A percentile compares a stretch with the other conserved stretches of the same genome.
Conservation (phyloP, 148 eudicot species). For the Mesembryanthemum crystallinum region DNA sequence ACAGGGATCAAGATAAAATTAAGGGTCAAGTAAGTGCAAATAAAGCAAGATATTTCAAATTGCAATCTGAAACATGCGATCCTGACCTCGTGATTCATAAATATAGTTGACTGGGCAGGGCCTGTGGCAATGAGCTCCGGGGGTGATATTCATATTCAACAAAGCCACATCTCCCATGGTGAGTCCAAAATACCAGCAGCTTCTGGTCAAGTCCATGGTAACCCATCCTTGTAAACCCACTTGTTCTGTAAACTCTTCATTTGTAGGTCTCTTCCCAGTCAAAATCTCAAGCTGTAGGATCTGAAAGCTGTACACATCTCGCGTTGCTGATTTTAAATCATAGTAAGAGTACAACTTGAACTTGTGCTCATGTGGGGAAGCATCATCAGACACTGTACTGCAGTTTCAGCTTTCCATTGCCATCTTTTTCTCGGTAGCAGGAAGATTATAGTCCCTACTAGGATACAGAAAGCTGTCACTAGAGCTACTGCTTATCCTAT, state of each 20-base stretch:
- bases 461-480: constrained; percentile 7
- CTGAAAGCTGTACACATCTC: constrained; percentile 33
- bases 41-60: too few relatives aligned
- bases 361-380: background rate
- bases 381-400: background rate
- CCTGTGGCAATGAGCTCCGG: background rate
- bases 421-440: background rate
- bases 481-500: constrained; percentile 14
- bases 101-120: background rate
- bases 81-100: too few relatives aligned
- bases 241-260: constrained; percentile 11
- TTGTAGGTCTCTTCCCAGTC: constrained; percentile 31
- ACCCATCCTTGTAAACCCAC: constrained; percentile 21
- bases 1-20: too few relatives aligned
- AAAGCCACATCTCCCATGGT: constrained; percentile 26
- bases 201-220: background rate
- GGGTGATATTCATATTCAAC: background rate
- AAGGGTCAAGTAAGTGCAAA: too few relatives aligned
- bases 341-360: constrained; percentile 8
- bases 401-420: background rate
- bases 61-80: too few relatives aligned
- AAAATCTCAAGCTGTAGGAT: constrained; percentile 30
- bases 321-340: constrained; percentile 24
- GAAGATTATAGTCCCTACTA: background rate
- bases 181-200: constrained; percentile 15